A percentile compares a stretch with the other conserved stretches of the same genome.
Evolutionary conservation across 1,139 yeast genomes (phyloP).

Genomic region (Scheffersomyces quercinus): DNA sequence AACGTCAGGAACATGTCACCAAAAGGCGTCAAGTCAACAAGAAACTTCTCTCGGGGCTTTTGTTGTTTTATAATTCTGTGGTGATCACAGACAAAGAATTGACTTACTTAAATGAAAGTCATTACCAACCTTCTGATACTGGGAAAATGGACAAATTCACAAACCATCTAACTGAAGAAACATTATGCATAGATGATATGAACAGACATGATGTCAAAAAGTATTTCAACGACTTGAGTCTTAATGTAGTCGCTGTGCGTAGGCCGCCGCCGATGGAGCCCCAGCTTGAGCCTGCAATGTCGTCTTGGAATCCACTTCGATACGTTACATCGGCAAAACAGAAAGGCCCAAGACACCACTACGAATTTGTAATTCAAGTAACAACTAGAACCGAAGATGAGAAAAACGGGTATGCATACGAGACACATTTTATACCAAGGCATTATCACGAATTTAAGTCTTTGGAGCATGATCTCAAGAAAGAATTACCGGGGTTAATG

Average conservation of each 20-base stretch:
- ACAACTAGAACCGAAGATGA: slow-evolving; percentile 19
- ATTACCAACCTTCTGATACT: slow-evolving; percentile 54
- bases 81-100: slow-evolving; percentile 62
- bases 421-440: slow-evolving; percentile 52
- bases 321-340: slow-evolving; percentile 16
- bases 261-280: slow-evolving; percentile 11
- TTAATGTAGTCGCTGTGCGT: slow-evolving; percentile 69
- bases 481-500: slow-evolving; percentile 68
- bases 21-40: slow-evolving; percentile 66
- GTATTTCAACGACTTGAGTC: slow-evolving; percentile 56
- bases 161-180: slow-evolving; percentile 1
- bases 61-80: slow-evolving; percentile 75
- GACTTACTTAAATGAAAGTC: slow-evolving; percentile 48
- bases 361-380: slow-evolving; percentile 47
- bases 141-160: slow-evolving; percentile 46
- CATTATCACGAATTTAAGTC: slow-evolving; percentile 66
- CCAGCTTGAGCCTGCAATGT: background rate
- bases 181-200: slow-evolving; percentile 7
- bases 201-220: slow-evolving; percentile 37
- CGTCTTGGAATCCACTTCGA: slow-evolving; percentile 28
- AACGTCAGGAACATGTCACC: slow-evolving; percentile 70
- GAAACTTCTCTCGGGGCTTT: slow-evolving; percentile 60
- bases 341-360: slow-evolving; percentile 31
- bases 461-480: slow-evolving; percentile 52
- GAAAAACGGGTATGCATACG: slow-evolving; percentile 10